Conservation (phyloP, 148 eudicot species). For the Pouteria glomerata region DNA sequence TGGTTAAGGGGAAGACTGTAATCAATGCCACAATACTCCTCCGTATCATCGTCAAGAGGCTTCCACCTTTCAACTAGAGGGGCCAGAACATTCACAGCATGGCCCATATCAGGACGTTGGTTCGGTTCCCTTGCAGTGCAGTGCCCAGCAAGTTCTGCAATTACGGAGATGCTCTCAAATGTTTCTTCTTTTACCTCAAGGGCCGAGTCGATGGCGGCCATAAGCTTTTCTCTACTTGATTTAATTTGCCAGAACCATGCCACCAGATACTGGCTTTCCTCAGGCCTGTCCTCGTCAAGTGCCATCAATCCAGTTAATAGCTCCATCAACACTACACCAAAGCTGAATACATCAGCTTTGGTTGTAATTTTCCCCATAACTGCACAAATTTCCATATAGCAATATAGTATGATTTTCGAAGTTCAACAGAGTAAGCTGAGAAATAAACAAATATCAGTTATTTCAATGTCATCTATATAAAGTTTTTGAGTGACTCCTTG, state of each 20-base stretch:
- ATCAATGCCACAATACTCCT: constrained; percentile 35
- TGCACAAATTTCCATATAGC: constrained; percentile 5
- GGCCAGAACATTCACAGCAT: constrained; percentile 51
- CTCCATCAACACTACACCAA: constrained; percentile 83
- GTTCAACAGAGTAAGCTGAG: background rate
- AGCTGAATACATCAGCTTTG: constrained; percentile 78
- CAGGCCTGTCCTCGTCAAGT: constrained; percentile 66
- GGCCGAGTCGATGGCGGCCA: constrained; percentile 50
- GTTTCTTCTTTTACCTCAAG: constrained; percentile 38
- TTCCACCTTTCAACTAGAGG: constrained; percentile 64
- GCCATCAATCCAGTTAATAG: constrained; percentile 68
- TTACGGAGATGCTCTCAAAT: constrained; percentile 34
- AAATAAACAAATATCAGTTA: background rate
- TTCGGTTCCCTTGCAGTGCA: constrained; percentile 75
- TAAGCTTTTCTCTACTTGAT: constrained; percentile 34
- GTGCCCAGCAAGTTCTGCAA: constrained; percentile 67
- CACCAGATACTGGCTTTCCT: constrained; percentile 63
- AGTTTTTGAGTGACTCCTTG: background rate
- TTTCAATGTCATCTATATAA: background rate
- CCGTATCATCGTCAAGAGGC: constrained; percentile 44
- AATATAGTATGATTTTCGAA: background rate
- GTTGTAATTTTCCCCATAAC: constrained; percentile 81
- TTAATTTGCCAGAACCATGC: constrained; percentile 81
- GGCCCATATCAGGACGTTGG: constrained; percentile 83
- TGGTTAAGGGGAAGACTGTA: constrained; percentile 38